Percentiles rank a stretch among this genome's conserved stretches.
Evolutionary conservation across 2,329 filamentous ascomycete genomes (phyloP).

Genomic region (Magnaporthiopsis incrustans): DNA sequence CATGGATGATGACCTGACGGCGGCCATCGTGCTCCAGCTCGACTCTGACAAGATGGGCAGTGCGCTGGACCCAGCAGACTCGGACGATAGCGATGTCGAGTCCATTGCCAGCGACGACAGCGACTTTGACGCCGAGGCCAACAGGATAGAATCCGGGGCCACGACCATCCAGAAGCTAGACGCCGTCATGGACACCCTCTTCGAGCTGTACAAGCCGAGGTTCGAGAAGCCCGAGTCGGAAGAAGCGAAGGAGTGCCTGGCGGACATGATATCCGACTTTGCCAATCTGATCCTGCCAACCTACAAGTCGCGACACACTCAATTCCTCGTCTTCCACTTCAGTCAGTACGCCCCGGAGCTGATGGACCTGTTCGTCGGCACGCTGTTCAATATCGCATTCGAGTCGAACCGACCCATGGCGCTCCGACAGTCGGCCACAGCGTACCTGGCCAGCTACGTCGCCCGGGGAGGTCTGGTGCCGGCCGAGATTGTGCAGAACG

Average conservation of each 20-base stretch:
- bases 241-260: slow-evolving; percentile 64
- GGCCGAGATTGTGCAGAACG: slow-evolving; percentile 66
- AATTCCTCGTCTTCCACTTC: slow-evolving; percentile 95
- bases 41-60: slow-evolving; percentile 25
- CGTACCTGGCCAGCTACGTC: slow-evolving; percentile 91
- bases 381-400: slow-evolving; percentile 65
- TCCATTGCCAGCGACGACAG: slow-evolving; percentile 64
- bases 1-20: slow-evolving; percentile 78
- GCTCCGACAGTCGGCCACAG: slow-evolving; percentile 74
- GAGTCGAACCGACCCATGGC: slow-evolving; percentile 64
- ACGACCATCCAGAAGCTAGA: slow-evolving; percentile 88
- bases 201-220: slow-evolving; percentile 68
- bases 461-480: slow-evolving; percentile 80
- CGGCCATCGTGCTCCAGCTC: slow-evolving; percentile 56
- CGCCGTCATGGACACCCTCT: slow-evolving; percentile 78
- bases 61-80: slow-evolving; percentile 40
- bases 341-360: slow-evolving; percentile 73
- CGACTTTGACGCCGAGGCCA: slow-evolving; percentile 54
- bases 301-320: slow-evolving; percentile 84
- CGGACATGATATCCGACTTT: slow-evolving; percentile 78
- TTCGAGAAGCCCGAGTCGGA: slow-evolving; percentile 63
- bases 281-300: slow-evolving; percentile 81
- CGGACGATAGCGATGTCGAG: slow-evolving; percentile 57
- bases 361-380: slow-evolving; percentile 74
- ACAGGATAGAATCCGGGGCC: slow-evolving; percentile 62